Conservation (phyloP, 257 asterid genomes). For the Capsicum pubescens region DNA sequence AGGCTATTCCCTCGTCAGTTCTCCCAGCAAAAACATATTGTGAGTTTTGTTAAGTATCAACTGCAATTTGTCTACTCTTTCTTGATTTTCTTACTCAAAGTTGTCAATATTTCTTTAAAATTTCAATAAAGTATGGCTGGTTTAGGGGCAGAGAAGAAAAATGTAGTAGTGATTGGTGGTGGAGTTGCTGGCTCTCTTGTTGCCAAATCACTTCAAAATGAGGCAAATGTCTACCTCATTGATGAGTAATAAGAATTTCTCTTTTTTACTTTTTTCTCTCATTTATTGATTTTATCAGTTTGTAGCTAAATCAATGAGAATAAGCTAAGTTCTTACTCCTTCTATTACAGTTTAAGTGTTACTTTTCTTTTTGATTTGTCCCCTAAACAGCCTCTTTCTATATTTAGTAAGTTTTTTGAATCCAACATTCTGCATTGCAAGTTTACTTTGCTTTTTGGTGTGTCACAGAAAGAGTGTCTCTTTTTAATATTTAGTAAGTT, state of each 20-base stretch:
- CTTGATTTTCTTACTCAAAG: not conserved
- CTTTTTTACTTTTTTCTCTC: not conserved
- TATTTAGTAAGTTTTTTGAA: too few relatives aligned
- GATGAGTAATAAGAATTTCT: not conserved
- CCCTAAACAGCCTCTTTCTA: too few relatives aligned
- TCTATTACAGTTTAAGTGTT: too few relatives aligned
- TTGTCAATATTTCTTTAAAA: not conserved
- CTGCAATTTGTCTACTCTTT: not conserved
- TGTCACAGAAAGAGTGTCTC: too few relatives aligned
- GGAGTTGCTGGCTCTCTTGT: constrained; percentile 37
- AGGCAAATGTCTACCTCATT: constrained; percentile 31
- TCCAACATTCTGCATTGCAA: too few relatives aligned
- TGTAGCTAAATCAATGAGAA: too few relatives aligned
- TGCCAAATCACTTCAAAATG: constrained; percentile 30
- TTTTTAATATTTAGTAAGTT: too few relatives aligned
- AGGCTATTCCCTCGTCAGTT: not conserved
- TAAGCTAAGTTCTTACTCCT: too few relatives aligned
- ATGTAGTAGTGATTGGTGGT: constrained; percentile 36
- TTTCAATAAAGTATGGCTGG: not conserved
- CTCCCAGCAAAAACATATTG: not conserved
- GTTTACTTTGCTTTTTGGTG: too few relatives aligned
- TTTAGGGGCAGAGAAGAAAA: constrained; percentile 19
- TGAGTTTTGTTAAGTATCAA: not conserved
- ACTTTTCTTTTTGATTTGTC: too few relatives aligned
- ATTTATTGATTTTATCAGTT: too few relatives aligned